These are phyloP conservation scores for Phytophthora quininea DNA, from an alignment of 352 stramenopile species.

Conservation along the genomic window DNA sequence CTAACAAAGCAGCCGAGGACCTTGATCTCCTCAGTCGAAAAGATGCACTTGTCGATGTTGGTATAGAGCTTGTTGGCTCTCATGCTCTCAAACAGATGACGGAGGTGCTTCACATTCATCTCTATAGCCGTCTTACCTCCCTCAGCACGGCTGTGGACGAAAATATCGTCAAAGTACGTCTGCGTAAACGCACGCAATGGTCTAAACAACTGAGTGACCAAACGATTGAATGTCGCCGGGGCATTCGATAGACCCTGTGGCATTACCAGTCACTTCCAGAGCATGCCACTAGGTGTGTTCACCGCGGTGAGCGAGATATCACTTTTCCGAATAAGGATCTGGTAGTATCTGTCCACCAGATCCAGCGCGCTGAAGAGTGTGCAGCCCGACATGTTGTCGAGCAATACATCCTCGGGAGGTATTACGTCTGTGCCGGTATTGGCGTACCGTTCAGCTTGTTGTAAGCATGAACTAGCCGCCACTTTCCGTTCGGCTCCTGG, in stretches of 20 bases:
- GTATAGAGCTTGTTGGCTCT: not conserved
- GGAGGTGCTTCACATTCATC: not conserved
- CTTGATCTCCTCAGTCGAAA: not conserved
- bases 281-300: conserved; percentile 30
- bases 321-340: conserved; percentile 17
- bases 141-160: conserved; percentile 17
- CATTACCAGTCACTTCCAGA: conserved; percentile 43
- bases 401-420: conserved; percentile 30
- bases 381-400: conserved; percentile 31
- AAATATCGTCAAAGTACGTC: conserved; percentile 40
- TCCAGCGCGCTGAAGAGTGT: conserved; percentile 13
- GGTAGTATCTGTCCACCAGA: conserved; percentile 12
- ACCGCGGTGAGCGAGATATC: conserved; percentile 35
- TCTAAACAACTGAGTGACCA: not conserved
- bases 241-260: conserved; percentile 12
- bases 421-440: conserved; percentile 34
- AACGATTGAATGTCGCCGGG: not conserved
- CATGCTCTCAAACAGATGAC: conserved; percentile 3
- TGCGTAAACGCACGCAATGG: conserved; percentile 13
- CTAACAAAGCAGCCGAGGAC: not conserved
- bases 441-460: conserved; percentile 19
- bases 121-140: not conserved
- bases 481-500: not conserved
- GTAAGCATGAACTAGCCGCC: not conserved
- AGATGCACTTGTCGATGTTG: not conserved